Base-by-base conservation (phyloP, 1,139 yeast genomes). In the Insectozyma bohioensis region DNA sequence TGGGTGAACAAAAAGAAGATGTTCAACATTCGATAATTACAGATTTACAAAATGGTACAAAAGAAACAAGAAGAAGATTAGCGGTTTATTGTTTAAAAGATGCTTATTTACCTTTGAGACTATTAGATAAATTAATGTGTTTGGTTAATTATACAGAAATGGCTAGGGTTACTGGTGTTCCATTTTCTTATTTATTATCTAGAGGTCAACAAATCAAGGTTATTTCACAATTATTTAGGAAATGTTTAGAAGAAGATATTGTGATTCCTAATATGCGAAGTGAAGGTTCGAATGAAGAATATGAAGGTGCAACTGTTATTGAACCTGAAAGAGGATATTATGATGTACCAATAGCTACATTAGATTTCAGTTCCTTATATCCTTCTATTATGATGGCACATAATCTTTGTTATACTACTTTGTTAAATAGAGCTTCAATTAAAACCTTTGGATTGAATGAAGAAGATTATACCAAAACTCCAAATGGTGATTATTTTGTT, bases 341-440 rank as follows among this genome's bases (percentile, higher is more conserved):
- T 51, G 95, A 88, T 58, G 92, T 85, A 7, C 99, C 99, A 0
- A 92, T 94, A 54, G 96, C 98, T 2, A 94, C 99, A 0, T 70
- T 94, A 47, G 99, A 94, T 80, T 94, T 94, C 75, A 88, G 95
- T 46, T 87, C 97, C 29, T 74, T 94, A 71, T 94, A 94, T 58
- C 99, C 99, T 5, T 86, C 97, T 40, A 94, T 94, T 51, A 94
- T 94, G 97, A 92, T 92, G 97, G 98, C 99, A 0, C 99, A 94
- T 57, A 94, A 94, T 56, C 67, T 94, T 39, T 94, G 99, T 58
- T 94, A 94, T 58, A 92, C 98, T 0, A 90, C 98, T 0, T 63
- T 92, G 26, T 61, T 92, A 34, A 84, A 77, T 46, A 78, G 75
- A 42, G 76, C 74, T 26, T 76, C 95, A 0, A 84, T 88, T 24